Evolutionary conservation across 2,329 filamentous ascomycete species (phyloP).

Genomic region (Penicillium capsulatum): DNA sequence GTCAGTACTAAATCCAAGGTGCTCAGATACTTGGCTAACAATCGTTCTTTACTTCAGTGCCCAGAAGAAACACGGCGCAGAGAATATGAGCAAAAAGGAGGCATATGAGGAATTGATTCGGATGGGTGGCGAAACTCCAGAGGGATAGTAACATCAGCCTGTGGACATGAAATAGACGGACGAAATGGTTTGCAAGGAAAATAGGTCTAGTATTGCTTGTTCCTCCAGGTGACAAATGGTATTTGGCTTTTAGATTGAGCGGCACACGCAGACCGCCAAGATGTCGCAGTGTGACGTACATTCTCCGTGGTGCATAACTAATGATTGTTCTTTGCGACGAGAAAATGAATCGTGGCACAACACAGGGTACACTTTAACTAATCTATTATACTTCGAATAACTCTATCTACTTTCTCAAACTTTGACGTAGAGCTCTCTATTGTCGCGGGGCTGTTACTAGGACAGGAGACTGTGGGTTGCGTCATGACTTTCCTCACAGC

Average conservation of each 20-base stretch:
- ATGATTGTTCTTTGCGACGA: too few species aligned
- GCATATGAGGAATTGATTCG: slow-evolving; percentile 2
- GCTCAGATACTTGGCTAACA: slow-evolving; percentile 1
- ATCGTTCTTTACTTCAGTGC: not conserved
- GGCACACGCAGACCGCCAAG: not conserved
- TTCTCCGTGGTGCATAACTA: too few species aligned
- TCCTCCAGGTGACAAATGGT: not conserved
- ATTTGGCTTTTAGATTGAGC: not conserved
- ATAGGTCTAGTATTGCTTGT: not conserved
- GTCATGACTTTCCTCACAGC: too few species aligned
- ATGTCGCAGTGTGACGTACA: too few species aligned
- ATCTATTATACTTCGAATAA: too few species aligned
- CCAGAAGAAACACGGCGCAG: not conserved
- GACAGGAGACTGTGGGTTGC: too few species aligned
- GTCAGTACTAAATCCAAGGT: not conserved
- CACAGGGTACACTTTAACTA: too few species aligned
- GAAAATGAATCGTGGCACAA: too few species aligned
- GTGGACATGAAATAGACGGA: not conserved
- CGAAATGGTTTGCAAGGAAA: not conserved
- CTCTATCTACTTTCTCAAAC: too few species aligned
- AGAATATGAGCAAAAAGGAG: not conserved
- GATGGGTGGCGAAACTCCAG: slow-evolving; percentile 1
- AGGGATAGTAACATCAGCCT: not conserved
- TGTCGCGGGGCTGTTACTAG: too few species aligned
- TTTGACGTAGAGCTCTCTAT: too few species aligned